phyloP scores from a whole-genome alignment of 2,329 filamentous ascomycete species.

The Curvularia lunata region DNA sequence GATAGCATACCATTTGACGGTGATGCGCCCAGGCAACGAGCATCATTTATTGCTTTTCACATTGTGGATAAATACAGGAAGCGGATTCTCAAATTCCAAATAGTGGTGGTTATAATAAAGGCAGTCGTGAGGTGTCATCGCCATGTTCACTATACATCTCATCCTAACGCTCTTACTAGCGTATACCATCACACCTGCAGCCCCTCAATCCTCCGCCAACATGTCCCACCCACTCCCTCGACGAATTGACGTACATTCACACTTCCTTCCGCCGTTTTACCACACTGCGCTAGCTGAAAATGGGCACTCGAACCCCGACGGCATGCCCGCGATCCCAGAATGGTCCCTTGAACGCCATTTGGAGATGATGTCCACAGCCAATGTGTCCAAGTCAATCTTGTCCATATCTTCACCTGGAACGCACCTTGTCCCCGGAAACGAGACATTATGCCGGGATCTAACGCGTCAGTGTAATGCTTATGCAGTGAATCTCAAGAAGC shows the following conservation, averaged over 20 bases:
- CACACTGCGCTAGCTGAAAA: slow-evolving; percentile 49
- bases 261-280: slow-evolving; percentile 56
- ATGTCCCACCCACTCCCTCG: slow-evolving; percentile 32
- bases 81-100: background rate
- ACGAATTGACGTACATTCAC: slow-evolving; percentile 58
- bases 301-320: slow-evolving; percentile 56
- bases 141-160: background rate
- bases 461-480: slow-evolving; percentile 53
- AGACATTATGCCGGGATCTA: slow-evolving; percentile 46
- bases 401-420: slow-evolving; percentile 63
- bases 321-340: slow-evolving; percentile 56
- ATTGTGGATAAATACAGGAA: background rate
- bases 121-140: background rate
- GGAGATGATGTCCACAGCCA: slow-evolving; percentile 57
- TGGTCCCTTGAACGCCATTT: slow-evolving; percentile 59
- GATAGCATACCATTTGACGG: background rate
- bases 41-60: background rate
- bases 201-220: slow-evolving; percentile 5
- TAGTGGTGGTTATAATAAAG: background rate
- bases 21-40: background rate
- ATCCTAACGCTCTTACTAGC: slow-evolving; percentile 1
- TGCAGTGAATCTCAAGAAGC: slow-evolving; percentile 49
- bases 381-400: slow-evolving; percentile 61
- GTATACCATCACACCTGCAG: background rate
- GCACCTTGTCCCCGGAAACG: slow-evolving; percentile 52